These are phyloP conservation scores for Fusarium sp. DNA, from an alignment of 2,329 filamentous ascomycete species.

Conservation along the genomic window DNA sequence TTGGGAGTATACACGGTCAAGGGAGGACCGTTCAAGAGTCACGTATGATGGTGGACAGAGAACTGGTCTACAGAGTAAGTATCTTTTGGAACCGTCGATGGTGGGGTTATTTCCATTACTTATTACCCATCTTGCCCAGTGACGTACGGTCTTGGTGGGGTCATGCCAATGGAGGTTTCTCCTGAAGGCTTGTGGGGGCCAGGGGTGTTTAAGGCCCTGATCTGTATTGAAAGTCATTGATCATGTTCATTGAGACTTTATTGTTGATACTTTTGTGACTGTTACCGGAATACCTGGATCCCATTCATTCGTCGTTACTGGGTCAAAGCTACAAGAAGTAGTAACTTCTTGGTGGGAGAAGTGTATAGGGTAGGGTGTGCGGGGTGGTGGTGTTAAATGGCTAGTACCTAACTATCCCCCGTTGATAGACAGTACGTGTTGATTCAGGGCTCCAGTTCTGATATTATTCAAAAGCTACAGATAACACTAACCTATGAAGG, in stretches of 20 bases:
- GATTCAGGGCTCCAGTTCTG: background rate
- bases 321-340: too few relatives aligned
- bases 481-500: background rate
- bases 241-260: too few relatives aligned
- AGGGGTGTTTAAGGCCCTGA: background rate
- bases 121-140: background rate
- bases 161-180: background rate
- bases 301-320: too few relatives aligned
- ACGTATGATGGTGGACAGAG: constrained; percentile 34
- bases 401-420: background rate
- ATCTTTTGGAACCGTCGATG: constrained; percentile 4
- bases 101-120: constrained; percentile 24
- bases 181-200: background rate
- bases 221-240: too few relatives aligned
- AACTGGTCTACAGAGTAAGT: background rate
- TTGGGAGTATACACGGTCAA: constrained; percentile 32
- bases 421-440: background rate
- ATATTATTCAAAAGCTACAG: background rate
- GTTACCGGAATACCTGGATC: too few relatives aligned
- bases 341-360: background rate
- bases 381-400: too few relatives aligned
- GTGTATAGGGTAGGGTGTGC: too few relatives aligned
- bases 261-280: too few relatives aligned
- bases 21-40: background rate
- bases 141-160: background rate